phyloP scores from a whole-genome alignment of 345 rosid genomes.

The thale cress (Arabidopsis thaliana) region TAIR10.1 NC_003070.9:7313001-7313500 shows the following conservation, averaged over 20 bases:
- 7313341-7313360: background rate
- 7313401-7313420: no score
- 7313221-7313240: background rate
- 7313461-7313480: no score
- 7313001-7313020: background rate
- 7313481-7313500: no score
- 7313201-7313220: background rate
- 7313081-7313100: constrained; percentile 31
- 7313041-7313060: constrained; percentile 17
- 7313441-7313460: no score
- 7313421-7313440: no score
- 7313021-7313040: constrained; percentile 11
- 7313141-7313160: constrained; percentile 32
- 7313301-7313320: constrained; percentile 15
- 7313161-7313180: constrained; percentile 27
- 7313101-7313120: constrained; percentile 39
- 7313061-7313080: background rate
- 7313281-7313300: background rate
- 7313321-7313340: background rate
- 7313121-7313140: constrained; percentile 33
- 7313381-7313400: no score
- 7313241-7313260: background rate
- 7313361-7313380: no score
- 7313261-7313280: background rate
- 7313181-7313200: background rate